phyloP scores from a whole-genome alignment of 2,329 filamentous ascomycete species.

The Diaporthe helianthi region DNA sequence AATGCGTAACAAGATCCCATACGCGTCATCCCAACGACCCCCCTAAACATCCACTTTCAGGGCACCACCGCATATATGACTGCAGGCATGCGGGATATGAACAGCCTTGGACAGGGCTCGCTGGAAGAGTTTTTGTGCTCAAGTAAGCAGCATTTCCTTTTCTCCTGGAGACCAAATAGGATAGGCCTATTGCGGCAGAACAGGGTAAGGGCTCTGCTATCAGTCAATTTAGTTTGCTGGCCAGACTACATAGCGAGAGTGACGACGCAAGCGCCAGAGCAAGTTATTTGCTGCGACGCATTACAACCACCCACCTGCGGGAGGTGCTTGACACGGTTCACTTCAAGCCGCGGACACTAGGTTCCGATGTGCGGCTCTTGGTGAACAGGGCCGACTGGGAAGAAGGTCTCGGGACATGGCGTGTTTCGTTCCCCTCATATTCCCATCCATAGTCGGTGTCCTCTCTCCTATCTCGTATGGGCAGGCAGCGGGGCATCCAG shows the following conservation, averaged over 20 bases:
- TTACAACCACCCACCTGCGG: slow-evolving; percentile 11
- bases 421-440: slow-evolving; percentile 44
- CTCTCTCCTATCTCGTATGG: slow-evolving; percentile 49
- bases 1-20: too few species aligned
- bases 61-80: too few species aligned
- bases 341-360: slow-evolving; percentile 26
- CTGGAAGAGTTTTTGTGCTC: slow-evolving; percentile 48
- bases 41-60: too few species aligned
- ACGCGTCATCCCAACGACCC: too few species aligned
- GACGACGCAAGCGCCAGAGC: background rate
- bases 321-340: slow-evolving; percentile 27
- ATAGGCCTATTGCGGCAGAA: slow-evolving; percentile 10
- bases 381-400: slow-evolving; percentile 30
- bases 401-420: slow-evolving; percentile 18
- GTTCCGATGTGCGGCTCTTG: slow-evolving; percentile 31
- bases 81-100: too few species aligned
- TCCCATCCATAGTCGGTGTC: slow-evolving; percentile 48
- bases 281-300: background rate
- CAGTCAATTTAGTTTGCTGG: background rate
- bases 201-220: background rate
- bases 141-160: slow-evolving; percentile 58
- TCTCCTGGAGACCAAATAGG: slow-evolving; percentile 32
- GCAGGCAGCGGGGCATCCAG: slow-evolving; percentile 44
- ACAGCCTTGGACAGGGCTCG: slow-evolving; percentile 41
- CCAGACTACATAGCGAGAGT: background rate